These are phyloP conservation scores for Fusarium heterosporum DNA, from an alignment of 2,329 filamentous ascomycete genomes.

Conservation along the genomic window DNA sequence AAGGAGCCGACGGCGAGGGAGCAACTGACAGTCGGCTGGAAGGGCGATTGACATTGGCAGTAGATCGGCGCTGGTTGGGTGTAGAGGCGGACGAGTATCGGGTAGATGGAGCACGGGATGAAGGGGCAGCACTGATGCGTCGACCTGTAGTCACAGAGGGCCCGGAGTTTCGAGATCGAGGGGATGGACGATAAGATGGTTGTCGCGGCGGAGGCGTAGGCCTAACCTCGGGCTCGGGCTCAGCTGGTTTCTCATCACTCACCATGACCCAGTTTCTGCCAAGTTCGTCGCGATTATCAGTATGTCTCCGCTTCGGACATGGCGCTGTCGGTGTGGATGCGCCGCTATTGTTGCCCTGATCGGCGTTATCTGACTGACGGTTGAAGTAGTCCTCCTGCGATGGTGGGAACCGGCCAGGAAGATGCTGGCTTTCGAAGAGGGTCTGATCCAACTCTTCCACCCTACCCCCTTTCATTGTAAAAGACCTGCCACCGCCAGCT, in stretches of 20 bases:
- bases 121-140: constrained; percentile 57
- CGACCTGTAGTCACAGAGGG: constrained; percentile 53
- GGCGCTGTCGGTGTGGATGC: constrained; percentile 59
- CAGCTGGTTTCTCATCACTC: constrained; percentile 52
- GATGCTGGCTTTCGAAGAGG: constrained; percentile 37
- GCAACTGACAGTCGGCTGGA: constrained; percentile 60
- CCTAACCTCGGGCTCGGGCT: constrained; percentile 32
- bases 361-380: constrained; percentile 27
- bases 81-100: constrained; percentile 50
- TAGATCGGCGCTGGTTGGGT: constrained; percentile 39
- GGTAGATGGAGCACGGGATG: constrained; percentile 44
- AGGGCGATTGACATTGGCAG: constrained; percentile 39
- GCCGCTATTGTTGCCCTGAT: constrained; percentile 50
- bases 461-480: constrained; percentile 61
- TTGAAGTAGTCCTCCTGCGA: constrained; percentile 45
- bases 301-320: constrained; percentile 66
- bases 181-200: constrained; percentile 40
- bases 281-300: constrained; percentile 66
- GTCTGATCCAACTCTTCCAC: constrained; percentile 41
- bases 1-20: constrained; percentile 30
- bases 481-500: constrained; percentile 82
- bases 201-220: constrained; percentile 46
- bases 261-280: constrained; percentile 80
- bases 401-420: constrained; percentile 50
- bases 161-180: constrained; percentile 50